These are phyloP conservation scores for Adansonia grandidieri DNA, from an alignment of 441 rosid species.

Conservation along the genomic window DNA sequence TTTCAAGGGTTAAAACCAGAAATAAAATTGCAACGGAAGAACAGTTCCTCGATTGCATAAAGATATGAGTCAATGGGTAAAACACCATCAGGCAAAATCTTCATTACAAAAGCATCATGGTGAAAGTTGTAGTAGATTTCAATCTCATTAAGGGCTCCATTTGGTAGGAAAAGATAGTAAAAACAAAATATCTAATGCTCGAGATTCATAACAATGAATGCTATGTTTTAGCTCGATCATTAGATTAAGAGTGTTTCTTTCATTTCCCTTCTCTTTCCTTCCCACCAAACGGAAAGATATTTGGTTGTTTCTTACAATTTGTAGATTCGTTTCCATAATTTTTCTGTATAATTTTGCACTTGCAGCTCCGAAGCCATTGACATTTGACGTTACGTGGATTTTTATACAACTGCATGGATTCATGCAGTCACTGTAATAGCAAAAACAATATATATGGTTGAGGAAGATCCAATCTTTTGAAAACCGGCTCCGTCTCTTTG, in stretches of 20 bases:
- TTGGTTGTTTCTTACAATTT: slow-evolving; percentile 29
- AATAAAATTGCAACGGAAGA: not conserved
- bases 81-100: not conserved
- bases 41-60: not conserved
- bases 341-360: slow-evolving; percentile 27
- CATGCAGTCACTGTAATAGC: slow-evolving; percentile 11
- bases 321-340: slow-evolving; percentile 34
- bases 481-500: not conserved
- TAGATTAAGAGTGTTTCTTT: not conserved
- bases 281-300: slow-evolving; percentile 1
- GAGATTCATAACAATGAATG: not conserved
- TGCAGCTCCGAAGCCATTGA: slow-evolving; percentile 26
- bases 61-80: slow-evolving; percentile 13
- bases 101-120: slow-evolving; percentile 18
- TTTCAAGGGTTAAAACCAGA: slow-evolving; percentile 36
- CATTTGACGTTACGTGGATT: slow-evolving; percentile 6
- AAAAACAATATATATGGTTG: not conserved
- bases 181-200: not conserved
- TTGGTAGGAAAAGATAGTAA: not conserved
- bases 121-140: slow-evolving; percentile 15
- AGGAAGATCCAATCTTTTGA: not conserved
- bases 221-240: not conserved
- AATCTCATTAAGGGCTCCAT: not conserved
- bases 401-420: not conserved
- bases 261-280: not conserved